Evolutionary conservation across 2,329 filamentous ascomycete species (phyloP), one percentile per base, ranked within the genome.

Genomic region (Paradendryphiella salina): DNA sequence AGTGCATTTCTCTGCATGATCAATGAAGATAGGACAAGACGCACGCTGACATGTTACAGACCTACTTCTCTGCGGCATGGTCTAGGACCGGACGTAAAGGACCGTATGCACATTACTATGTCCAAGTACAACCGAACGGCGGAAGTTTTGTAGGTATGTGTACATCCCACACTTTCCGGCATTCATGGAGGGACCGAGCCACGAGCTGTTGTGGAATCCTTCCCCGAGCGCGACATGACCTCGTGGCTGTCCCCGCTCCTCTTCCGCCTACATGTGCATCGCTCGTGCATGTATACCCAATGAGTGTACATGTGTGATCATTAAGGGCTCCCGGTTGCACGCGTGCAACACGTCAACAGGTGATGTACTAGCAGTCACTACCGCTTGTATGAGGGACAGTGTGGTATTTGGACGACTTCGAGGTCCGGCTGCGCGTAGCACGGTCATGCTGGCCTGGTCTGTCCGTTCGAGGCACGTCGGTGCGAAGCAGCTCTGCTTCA

Each of bases 31-130:
- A n/a, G 33, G 32, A 47, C 20, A 31, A 50, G 39, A 43, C 36
- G 14, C 23, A 35, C 39, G 51, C 67, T 73, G 60, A 67, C 52
- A 21, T 51, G 31, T 55, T 36, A 15, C 43, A 90, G 85, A 83
- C 89, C 46, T 84, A 92, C 74, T 96, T 92, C 73, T 89, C 88
- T 8, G 90, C 88, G 31, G 89, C 89, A 18, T 96, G 89, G 85
- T 94, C 89, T 49, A 85, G 91, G 15, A 95, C 90, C 0, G 91
- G 91, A 15, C 83, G 88, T 46, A 96, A 96, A 73, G 66, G 66
- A 13, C 66, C 65, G 6, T 69, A 69, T 46, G 91, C 91, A 5
- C 87, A 85, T 67, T 96, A 96, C 75, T 96, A 96, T 74, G 76
- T 96, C 15, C 90, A 96, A 71, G 81, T 89, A 57, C 84, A 93